phyloP scores from a whole-genome alignment of 345 rosid species.

The Aethionema arabicum region DNA sequence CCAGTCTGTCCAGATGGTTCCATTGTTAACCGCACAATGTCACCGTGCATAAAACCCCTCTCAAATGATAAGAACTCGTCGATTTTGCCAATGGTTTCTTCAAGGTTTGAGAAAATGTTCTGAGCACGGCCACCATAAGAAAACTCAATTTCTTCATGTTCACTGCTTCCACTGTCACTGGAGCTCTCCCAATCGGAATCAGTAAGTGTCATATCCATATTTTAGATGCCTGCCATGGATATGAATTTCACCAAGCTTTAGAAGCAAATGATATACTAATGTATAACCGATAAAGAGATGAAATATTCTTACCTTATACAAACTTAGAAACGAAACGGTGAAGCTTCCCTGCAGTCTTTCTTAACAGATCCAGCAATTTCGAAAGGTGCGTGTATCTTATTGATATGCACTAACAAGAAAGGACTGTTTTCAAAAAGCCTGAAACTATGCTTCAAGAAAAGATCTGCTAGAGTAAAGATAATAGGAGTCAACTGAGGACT shows the following conservation, averaged over 20 bases:
- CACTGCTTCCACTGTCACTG: slow-evolving; percentile 84
- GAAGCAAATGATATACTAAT: slow-evolving; percentile 15
- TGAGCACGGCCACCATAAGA: slow-evolving; percentile 59
- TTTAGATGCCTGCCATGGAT: slow-evolving; percentile 39
- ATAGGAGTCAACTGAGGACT: slow-evolving; percentile 32
- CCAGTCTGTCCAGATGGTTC: slow-evolving; percentile 86
- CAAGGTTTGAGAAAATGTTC: slow-evolving; percentile 73
- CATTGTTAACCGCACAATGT: slow-evolving; percentile 58
- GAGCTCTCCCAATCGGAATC: slow-evolving; percentile 90
- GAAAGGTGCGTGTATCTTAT: slow-evolving; percentile 7
- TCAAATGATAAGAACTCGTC: slow-evolving; percentile 90
- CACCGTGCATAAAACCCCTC: slow-evolving; percentile 68
- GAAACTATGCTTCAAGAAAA: slow-evolving; percentile 26
- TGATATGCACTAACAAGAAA: slow-evolving; percentile 14
- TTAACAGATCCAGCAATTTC: background rate
- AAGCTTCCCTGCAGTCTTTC: slow-evolving; percentile 12
- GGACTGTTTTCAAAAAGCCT: slow-evolving; percentile 2
- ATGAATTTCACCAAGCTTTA: slow-evolving; percentile 24
- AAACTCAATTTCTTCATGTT: slow-evolving; percentile 58
- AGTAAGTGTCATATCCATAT: slow-evolving; percentile 57
- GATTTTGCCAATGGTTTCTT: slow-evolving; percentile 79
- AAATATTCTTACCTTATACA: slow-evolving; percentile 30
- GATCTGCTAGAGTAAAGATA: slow-evolving; percentile 36
- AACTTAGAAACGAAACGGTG: slow-evolving; percentile 12
- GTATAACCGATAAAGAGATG: slow-evolving; percentile 11